These are phyloP conservation scores for Inga oerstediana DNA, from an alignment of 306 rosid genomes.

Conservation along the genomic window DNA sequence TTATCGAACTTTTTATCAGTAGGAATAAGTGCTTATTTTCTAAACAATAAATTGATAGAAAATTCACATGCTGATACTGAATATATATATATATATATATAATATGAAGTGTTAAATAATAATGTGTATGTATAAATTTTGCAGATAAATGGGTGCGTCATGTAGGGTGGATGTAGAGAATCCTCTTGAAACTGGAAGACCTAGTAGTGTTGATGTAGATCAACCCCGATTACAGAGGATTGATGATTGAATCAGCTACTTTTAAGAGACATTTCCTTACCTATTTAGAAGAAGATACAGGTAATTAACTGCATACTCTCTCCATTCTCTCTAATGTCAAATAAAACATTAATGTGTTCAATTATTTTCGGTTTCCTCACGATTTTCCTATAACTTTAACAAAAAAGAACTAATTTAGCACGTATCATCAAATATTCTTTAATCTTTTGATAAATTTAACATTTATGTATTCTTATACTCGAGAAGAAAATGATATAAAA, in stretches of 20 bases:
- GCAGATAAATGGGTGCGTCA: not conserved
- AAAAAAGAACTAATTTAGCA: too few relatives aligned
- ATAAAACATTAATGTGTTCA: not conserved
- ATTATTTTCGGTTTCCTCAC: not conserved
- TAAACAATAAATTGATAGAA: too few relatives aligned
- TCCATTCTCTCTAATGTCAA: not conserved
- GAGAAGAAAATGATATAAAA: not conserved
- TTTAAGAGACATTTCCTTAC: not conserved
- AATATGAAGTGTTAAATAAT: too few relatives aligned
- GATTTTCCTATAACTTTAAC: too few relatives aligned
- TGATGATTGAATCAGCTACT: not conserved
- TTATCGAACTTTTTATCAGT: too few relatives aligned
- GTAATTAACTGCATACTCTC: not conserved
- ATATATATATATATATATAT: too few relatives aligned
- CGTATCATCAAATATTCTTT: too few relatives aligned
- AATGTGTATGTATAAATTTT: too few relatives aligned
- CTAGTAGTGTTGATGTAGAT: not conserved
- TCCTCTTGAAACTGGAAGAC: not conserved
- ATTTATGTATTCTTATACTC: not conserved
- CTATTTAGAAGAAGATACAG: not conserved
- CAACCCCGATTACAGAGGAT: not conserved
- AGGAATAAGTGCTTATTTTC: too few relatives aligned
- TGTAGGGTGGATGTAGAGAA: not conserved
- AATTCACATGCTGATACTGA: too few relatives aligned
- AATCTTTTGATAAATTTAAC: not conserved